Conservation (phyloP, 2,329 filamentous ascomycete species). For the Ophiostoma tasmaniense region DNA sequence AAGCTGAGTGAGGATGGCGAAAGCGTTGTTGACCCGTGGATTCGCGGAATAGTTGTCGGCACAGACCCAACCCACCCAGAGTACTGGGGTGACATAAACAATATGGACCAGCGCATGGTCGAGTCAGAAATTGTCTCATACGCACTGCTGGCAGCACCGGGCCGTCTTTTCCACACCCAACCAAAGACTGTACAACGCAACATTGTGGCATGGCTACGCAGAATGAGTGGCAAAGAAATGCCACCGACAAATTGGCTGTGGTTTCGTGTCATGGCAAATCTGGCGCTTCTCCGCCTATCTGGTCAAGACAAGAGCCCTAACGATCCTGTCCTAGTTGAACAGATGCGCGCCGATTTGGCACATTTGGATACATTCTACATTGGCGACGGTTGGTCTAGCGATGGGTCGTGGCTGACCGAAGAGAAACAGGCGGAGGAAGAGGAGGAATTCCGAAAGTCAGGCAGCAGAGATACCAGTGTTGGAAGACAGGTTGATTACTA, state of each 20-base stretch:
- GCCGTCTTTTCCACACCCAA: conserved; percentile 29
- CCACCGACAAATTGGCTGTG: conserved; percentile 21
- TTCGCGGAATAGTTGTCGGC: conserved; percentile 27
- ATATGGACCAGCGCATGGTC: conserved; percentile 46
- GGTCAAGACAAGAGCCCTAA: not conserved
- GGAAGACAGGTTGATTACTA: conserved; percentile 21
- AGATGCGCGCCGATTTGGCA: conserved; percentile 15
- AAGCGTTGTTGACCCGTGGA: conserved; percentile 24
- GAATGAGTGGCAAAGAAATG: conserved; percentile 18
- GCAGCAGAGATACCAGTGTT: not conserved
- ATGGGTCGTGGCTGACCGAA: conserved; percentile 17
- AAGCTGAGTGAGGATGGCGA: not conserved
- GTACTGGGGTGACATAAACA: conserved; percentile 40
- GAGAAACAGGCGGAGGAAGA: conserved; percentile 8
- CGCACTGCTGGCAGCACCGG: conserved; percentile 37
- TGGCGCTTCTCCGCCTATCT: conserved; percentile 16
- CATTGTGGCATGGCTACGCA: conserved; percentile 18
- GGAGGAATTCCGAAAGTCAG: not conserved
- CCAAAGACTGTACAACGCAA: conserved; percentile 27
- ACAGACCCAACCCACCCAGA: conserved; percentile 29
- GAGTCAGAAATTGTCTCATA: conserved; percentile 44
- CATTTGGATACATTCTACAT: conserved; percentile 19
- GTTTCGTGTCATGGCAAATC: conserved; percentile 20
- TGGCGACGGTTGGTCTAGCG: conserved; percentile 18
- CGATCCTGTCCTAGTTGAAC: not conserved